phyloP scores from a whole-genome alignment of 2,329 filamentous ascomycete genomes.

The Ilyonectria destructans region DNA sequence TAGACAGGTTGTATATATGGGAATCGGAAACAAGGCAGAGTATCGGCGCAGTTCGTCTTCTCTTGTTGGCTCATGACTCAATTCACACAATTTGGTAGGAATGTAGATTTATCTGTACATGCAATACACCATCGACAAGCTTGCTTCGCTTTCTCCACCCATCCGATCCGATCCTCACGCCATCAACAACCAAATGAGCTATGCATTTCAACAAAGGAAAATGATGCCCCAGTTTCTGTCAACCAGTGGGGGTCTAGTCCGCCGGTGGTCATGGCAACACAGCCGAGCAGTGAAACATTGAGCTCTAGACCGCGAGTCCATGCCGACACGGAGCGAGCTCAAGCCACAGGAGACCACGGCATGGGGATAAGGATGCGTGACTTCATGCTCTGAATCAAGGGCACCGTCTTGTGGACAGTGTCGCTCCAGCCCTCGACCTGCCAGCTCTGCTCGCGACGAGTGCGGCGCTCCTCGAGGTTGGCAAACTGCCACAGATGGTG shows the following conservation, averaged over 20 bases:
- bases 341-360: slow-evolving; percentile 96
- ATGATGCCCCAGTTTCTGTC: not conserved
- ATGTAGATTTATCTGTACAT: slow-evolving; percentile 48
- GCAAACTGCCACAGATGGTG: slow-evolving; percentile 99
- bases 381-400: slow-evolving; percentile 97
- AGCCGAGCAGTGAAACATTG: slow-evolving; percentile 3
- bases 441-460: slow-evolving; percentile 95
- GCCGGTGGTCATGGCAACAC: slow-evolving; percentile 5
- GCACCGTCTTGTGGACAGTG: slow-evolving; percentile 98
- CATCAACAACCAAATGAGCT: slow-evolving; percentile 36
- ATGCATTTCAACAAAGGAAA: slow-evolving; percentile 33
- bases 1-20: slow-evolving; percentile 17
- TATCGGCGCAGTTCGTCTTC: slow-evolving; percentile 2
- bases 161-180: slow-evolving; percentile 30
- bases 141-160: slow-evolving; percentile 40
- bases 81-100: slow-evolving; percentile 41
- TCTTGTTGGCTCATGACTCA: slow-evolving; percentile 22
- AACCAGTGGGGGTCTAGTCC: not conserved
- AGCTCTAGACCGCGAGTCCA: not conserved
- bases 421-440: slow-evolving; percentile 95
- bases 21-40: slow-evolving; percentile 19
- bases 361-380: slow-evolving; percentile 93
- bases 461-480: slow-evolving; percentile 93
- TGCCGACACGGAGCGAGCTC: slow-evolving; percentile 45
- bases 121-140: slow-evolving; percentile 44